Evolutionary conservation across 2,329 filamentous ascomycete species (phyloP).

Genomic region (Colletotrichum acutatum): DNA sequence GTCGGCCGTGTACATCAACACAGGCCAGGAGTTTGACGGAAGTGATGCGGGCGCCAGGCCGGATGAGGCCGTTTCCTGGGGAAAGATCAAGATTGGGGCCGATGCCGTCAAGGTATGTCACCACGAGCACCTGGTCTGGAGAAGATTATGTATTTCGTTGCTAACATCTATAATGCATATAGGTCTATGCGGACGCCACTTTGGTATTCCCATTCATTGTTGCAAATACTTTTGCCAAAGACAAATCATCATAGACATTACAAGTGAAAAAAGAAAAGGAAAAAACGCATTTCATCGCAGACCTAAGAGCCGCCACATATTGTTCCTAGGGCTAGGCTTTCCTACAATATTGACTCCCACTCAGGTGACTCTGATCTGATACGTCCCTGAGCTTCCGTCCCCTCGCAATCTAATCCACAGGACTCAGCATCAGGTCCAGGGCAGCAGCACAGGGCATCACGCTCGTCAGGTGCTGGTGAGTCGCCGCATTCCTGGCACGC

Average conservation of each 20-base stretch:
- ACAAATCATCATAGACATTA: slow-evolving; percentile 40
- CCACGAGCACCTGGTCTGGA: neutral
- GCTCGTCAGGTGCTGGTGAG: too few relatives aligned
- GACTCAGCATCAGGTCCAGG: neutral
- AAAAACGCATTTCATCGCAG: neutral
- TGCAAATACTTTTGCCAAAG: slow-evolving; percentile 74
- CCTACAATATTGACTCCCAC: neutral
- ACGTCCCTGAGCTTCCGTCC: neutral
- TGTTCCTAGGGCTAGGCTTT: neutral
- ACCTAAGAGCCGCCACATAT: neutral
- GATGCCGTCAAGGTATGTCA: slow-evolving; percentile 84
- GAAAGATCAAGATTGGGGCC: slow-evolving; percentile 92
- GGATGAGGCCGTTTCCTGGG: slow-evolving; percentile 98
- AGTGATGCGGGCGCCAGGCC: slow-evolving; percentile 95
- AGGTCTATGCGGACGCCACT: slow-evolving; percentile 74
- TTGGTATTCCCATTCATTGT: slow-evolving; percentile 75
- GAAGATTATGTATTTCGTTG: neutral
- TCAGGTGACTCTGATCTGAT: neutral
- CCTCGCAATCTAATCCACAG: neutral
- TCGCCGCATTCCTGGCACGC: too few relatives aligned
- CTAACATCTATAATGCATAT: neutral
- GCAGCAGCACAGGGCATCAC: neutral
- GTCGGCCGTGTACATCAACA: slow-evolving; percentile 97
- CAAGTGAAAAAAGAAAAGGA: slow-evolving; percentile 3
- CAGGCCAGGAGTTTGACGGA: slow-evolving; percentile 95